phyloP scores from a whole-genome alignment of 306 rosid species.

The Fragaria nilgerrensis region DNA sequence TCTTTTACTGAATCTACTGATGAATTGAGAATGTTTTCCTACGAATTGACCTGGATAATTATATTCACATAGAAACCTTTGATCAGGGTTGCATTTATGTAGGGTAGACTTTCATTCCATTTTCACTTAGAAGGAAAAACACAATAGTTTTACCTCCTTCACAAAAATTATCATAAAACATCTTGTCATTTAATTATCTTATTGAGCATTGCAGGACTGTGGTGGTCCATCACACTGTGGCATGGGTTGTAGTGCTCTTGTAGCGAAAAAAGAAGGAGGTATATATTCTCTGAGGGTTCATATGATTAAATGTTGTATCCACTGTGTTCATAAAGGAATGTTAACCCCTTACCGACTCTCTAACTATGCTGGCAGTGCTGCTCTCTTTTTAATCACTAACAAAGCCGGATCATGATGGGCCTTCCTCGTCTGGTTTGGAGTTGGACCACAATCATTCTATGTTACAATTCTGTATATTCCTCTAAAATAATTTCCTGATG shows the following conservation, averaged over 20 bases:
- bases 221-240: slow-evolving; percentile 86
- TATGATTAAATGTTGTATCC: neutral
- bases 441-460: neutral
- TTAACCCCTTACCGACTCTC: neutral
- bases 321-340: neutral
- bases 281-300: slow-evolving; percentile 19
- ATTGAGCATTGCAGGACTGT: slow-evolving; percentile 60
- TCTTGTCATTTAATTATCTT: slow-evolving; percentile 20
- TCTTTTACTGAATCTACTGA: neutral
- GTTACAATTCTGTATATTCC: slow-evolving; percentile 13
- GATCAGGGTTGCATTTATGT: neutral
- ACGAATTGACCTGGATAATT: neutral
- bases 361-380: neutral
- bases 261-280: slow-evolving; percentile 62
- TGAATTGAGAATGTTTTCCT: neutral
- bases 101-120: neutral
- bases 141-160: neutral
- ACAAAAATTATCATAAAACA: neutral
- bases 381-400: neutral
- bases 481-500: slow-evolving; percentile 30
- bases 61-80: neutral
- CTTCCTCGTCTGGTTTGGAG: slow-evolving; percentile 9
- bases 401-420: neutral
- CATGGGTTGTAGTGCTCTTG: slow-evolving; percentile 82
- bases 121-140: slow-evolving; percentile 1